Evolutionary conservation across 331 rosid genomes (phyloP).

Genomic region (Prunus yedoensis): DNA sequence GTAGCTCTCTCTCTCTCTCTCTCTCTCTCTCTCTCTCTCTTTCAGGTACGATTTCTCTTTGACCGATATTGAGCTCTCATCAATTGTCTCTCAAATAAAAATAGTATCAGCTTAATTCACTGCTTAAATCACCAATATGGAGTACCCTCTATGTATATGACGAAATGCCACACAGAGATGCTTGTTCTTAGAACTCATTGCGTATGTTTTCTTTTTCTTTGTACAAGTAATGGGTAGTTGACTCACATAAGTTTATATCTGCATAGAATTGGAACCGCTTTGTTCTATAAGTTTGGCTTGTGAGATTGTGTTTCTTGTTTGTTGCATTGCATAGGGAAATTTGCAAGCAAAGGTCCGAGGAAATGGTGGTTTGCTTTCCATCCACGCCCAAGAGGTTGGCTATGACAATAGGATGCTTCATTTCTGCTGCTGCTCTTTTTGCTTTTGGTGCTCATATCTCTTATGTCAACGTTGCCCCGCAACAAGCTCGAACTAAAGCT

Average conservation of each 20-base stretch:
- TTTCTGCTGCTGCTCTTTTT: constrained; percentile 56
- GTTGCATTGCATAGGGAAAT: neutral
- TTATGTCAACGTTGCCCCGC: constrained; percentile 64
- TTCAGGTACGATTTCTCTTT: neutral
- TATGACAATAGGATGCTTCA: constrained; percentile 49
- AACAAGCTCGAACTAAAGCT: constrained; percentile 66
- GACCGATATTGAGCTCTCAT: neutral
- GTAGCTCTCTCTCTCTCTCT: neutral
- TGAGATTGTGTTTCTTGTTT: neutral
- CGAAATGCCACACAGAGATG: constrained; percentile 24
- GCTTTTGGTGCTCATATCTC: constrained; percentile 59
- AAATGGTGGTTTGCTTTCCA: constrained; percentile 73
- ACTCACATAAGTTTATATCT: neutral
- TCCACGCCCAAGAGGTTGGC: constrained; percentile 75
- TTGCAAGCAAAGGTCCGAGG: neutral
- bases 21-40: neutral
- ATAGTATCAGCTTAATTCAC: too few species aligned
- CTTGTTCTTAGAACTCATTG: neutral
- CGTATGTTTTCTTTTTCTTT: neutral
- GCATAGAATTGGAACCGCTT: neutral
- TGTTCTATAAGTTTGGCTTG: neutral
- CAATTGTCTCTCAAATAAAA: too few species aligned
- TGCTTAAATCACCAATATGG: neutral
- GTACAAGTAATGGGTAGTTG: neutral
- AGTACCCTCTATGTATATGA: constrained; percentile 25